Evolutionary conservation across 108 stramenopile genomes (phyloP), one percentile per base, ranked within the genome.

Genomic region (Aurantiochytrium sp.): DNA sequence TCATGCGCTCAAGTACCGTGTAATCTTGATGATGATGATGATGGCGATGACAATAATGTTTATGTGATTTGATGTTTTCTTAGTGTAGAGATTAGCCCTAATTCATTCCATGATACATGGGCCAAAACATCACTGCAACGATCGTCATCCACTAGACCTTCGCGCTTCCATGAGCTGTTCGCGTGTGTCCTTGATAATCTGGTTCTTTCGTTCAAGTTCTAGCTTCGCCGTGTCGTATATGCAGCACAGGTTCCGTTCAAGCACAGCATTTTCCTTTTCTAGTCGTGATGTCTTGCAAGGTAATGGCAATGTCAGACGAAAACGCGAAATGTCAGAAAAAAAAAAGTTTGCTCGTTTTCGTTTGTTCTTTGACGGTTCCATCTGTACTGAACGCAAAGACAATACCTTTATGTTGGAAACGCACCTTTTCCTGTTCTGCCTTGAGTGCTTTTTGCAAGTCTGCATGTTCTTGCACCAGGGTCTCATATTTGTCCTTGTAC

Each of bases 201-300:
- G 45, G 23, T 83, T 45, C 23, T 83, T 83, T 0, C 76, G 76
- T 53, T 53, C 76, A 4, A 83, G 14, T 1, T 83, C 76, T 16
- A 47, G 76, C 51, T 83, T 83, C 25, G 76, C 76, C 51, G 76
- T 83, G 51, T 83, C 76, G 23, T 83, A 83, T 45, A 83, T 6
- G 28, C 76, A 83, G 76, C 76, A 83, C 6, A 83, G 12, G 2
- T 83, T 83, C 10, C 76, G 45, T 23, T 83, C 76, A 55, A 83
- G 76, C 10, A 53, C 49, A 45, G 49, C 45, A 45, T 53, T 83
- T 4, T 53, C n/a, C 76, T 83, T 53, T 53, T 83, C 76, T 16
- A 83, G 51, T 25, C 28, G 49, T 16, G 44, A 0, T 18, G 51
- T 45, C 76, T 19, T 59, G 19, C 19, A 23, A 59, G 21, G 59